phyloP scores from a whole-genome alignment of 2,329 filamentous ascomycete genomes.

The Ploettnerulaceae sp. region DNA sequence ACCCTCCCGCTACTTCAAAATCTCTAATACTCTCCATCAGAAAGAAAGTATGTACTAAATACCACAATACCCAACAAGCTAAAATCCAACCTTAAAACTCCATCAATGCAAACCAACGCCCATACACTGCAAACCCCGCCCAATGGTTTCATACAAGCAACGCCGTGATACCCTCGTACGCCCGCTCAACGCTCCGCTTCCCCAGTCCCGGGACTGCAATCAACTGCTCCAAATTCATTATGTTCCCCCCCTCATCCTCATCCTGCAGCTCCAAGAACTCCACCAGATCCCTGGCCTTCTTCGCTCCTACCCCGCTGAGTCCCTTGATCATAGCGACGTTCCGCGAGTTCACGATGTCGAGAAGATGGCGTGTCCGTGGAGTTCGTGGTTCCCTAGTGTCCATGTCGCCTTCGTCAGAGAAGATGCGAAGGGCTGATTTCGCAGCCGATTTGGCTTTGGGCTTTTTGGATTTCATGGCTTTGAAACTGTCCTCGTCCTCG shows the following conservation, averaged over 20 bases:
- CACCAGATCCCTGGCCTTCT: slow-evolving; percentile 61
- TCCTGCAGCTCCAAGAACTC: slow-evolving; percentile 47
- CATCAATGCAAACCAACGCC: slow-evolving; percentile 19
- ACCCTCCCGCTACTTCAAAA: too few species aligned
- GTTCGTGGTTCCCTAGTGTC: slow-evolving; percentile 37
- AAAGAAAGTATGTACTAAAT: too few species aligned
- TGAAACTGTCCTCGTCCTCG: slow-evolving; percentile 34
- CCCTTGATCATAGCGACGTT: slow-evolving; percentile 61
- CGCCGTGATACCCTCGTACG: slow-evolving; percentile 36
- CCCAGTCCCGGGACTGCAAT: slow-evolving; percentile 53
- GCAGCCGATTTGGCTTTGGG: slow-evolving; percentile 31
- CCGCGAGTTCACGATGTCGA: slow-evolving; percentile 69
- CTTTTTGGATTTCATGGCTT: slow-evolving; percentile 29
- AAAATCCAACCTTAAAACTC: too few species aligned
- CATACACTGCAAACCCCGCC: too few species aligned
- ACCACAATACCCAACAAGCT: too few species aligned
- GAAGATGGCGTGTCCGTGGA: slow-evolving; percentile 52
- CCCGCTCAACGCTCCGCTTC: slow-evolving; percentile 50
- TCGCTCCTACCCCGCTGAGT: slow-evolving; percentile 66
- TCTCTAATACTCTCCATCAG: too few species aligned
- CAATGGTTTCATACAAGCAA: slow-evolving; percentile 22
- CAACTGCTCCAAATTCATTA: slow-evolving; percentile 48
- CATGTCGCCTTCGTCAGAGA: slow-evolving; percentile 37
- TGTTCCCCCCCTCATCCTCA: slow-evolving; percentile 38
- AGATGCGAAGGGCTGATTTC: slow-evolving; percentile 30